phyloP scores from a whole-genome alignment of 78 protist genomes.

The Diacronema lutheri region DNA sequence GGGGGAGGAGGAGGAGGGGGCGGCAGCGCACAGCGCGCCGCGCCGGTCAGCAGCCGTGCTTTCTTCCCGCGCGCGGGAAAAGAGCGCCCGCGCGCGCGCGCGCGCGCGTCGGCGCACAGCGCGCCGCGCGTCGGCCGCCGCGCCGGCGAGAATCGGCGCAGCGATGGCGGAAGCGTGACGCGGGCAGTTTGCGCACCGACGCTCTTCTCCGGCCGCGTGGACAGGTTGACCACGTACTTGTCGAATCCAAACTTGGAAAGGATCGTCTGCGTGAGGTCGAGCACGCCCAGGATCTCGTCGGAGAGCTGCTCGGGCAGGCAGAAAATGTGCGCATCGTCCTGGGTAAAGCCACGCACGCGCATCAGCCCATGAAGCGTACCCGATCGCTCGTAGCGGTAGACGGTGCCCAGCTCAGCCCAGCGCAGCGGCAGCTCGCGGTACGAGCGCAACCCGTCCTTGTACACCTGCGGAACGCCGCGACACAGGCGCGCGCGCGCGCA shows the following conservation, averaged over 20 bases:
- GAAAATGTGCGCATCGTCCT: conserved; percentile 57
- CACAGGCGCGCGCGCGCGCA: too few relatives aligned
- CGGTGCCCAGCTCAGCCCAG: conserved; percentile 41
- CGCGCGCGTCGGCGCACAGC: too few relatives aligned
- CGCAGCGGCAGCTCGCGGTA: conserved; percentile 41
- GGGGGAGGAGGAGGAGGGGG: too few relatives aligned
- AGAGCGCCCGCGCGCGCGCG: too few relatives aligned
- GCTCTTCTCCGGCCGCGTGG: conserved; percentile 59
- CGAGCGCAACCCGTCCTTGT: conserved; percentile 34
- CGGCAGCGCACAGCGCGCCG: too few relatives aligned
- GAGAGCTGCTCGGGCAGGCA: conserved; percentile 44
- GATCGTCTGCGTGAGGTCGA: conserved; percentile 21
- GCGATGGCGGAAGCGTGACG: too few relatives aligned
- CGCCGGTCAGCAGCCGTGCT: too few relatives aligned
- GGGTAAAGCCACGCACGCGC: conserved; percentile 53
- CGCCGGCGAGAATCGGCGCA: too few relatives aligned
- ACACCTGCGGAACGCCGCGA: too few relatives aligned
- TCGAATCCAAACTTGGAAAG: conserved; percentile 29
- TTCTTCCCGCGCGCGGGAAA: too few relatives aligned
- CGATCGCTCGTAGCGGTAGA: conserved; percentile 51
- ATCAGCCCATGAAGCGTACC: conserved; percentile 47
- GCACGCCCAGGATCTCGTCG: conserved; percentile 34
- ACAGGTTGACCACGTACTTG: neutral
- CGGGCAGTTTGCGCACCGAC: too few relatives aligned
- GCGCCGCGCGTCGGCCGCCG: too few relatives aligned